Evolutionary conservation across 768 basidiomycete species (phyloP), one percentile per base, ranked within the genome.

Genomic region (Austroboletus eburneus): DNA sequence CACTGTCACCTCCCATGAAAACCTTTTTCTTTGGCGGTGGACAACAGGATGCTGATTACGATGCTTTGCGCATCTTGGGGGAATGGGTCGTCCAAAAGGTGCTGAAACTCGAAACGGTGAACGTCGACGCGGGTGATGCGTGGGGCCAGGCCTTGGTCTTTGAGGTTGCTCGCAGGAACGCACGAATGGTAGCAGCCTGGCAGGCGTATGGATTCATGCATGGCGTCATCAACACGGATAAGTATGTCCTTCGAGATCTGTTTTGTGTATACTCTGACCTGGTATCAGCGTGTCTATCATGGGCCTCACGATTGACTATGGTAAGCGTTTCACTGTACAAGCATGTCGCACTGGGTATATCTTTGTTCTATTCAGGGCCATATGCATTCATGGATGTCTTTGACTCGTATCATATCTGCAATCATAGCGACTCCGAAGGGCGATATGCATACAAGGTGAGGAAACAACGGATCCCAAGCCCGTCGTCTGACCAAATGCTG

Each of bases 201-300:
- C 95, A 98, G 67, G 91, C 81, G 7, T 88, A 87, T 64, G 91
- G 91, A 1, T 93, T 89, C 63, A 91, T 92, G 91, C 90, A 93
- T 59, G 92, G 91, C 0, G 95, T 99, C 30, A 91, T 99, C 57
- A 98, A 98, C 61, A 95, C 94, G 2, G 95, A 97, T 71, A 96
- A 95, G 87, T 87, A 54, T 48, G 77, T 59, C n/a, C 3, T 21
- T 22, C 45, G 24, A 33, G 13, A 14, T 13, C 39, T 22, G 9
- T 9, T 10, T 37, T 16, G 24, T 8, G 13, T 1, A 25, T 27
- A 23, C 25, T 42, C 46, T 62, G 25, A 63, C 45, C 12, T 35
- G 29, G 36, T 29, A 14, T n/a, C 52, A 88, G 86, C 45, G 79
- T 88, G 18, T 88, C 86, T 3, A 71, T 90, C 16, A 66, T 87